Percentiles rank a stretch among this genome's conserved stretches.
Conservation (phyloP, 129 eudicot genomes). For the Flaveria sonorensis region DNA sequence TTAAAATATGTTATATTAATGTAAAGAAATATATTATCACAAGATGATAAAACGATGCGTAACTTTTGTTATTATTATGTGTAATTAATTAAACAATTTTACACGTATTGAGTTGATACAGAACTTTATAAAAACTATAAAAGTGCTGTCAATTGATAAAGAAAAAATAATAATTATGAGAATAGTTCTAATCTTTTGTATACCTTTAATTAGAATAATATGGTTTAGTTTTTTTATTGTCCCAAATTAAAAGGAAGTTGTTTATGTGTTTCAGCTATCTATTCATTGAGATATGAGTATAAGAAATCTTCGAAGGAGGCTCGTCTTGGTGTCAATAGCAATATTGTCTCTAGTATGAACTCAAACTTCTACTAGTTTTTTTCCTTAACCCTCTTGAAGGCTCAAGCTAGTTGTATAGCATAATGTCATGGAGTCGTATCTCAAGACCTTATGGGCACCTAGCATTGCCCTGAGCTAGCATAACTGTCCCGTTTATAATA, state of each 20-base stretch:
- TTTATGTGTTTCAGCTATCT: neutral
- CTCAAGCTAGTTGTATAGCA: no score
- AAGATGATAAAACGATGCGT: neutral
- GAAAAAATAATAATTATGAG: conserved; percentile 1
- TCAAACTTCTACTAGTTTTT: no score
- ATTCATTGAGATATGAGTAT: neutral
- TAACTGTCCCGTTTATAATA: no score
- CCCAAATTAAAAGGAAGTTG: no score
- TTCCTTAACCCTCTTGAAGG: no score
- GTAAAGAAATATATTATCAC: neutral
- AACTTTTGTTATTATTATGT: neutral
- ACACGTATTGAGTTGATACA: conserved; percentile 24
- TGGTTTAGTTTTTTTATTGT: neutral
- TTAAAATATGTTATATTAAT: neutral
- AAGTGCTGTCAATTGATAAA: conserved; percentile 8
- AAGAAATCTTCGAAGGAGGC: neutral
- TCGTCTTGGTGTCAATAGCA: no score
- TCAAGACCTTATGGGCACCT: no score
- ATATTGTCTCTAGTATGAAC: no score
- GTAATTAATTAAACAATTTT: conserved; percentile 2
- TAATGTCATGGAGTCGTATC: no score
- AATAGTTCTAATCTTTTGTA: neutral
- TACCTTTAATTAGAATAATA: neutral
- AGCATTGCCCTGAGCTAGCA: no score
- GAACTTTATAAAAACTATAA: neutral